These are phyloP conservation scores for Chenopodium suecicum DNA, from an alignment of 148 eudicot genomes.

Conservation along the genomic window DNA sequence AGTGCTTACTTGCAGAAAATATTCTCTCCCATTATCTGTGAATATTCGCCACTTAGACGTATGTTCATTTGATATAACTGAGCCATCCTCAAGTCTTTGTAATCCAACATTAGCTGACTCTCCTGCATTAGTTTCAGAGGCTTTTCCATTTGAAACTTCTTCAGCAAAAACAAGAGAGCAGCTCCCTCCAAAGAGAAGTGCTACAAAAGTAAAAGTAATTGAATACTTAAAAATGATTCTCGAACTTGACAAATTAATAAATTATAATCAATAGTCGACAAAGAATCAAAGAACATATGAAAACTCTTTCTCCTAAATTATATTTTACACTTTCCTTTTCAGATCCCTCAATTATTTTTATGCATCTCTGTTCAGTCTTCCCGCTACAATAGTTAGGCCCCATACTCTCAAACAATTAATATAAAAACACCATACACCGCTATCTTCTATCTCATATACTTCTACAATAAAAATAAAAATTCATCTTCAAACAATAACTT, in stretches of 20 bases:
- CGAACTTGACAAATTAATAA: neutral
- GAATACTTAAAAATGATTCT: neutral
- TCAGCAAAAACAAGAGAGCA: slow-evolving; percentile 61
- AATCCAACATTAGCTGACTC: slow-evolving; percentile 42
- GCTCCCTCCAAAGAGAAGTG: slow-evolving; percentile 50
- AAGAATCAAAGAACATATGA: neutral
- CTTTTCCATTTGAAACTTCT: slow-evolving; percentile 40
- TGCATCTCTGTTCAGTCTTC: too few relatives aligned
- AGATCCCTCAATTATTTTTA: too few relatives aligned
- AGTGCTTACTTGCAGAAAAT: slow-evolving; percentile 55
- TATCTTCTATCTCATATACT: too few relatives aligned
- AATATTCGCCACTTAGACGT: slow-evolving; percentile 93
- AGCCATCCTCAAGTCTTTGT: slow-evolving; percentile 74
- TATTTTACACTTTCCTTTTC: too few relatives aligned
- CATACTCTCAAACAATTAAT: too few relatives aligned
- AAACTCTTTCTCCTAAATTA: too few relatives aligned
- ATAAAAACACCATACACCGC: too few relatives aligned
- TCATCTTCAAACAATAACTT: too few relatives aligned
- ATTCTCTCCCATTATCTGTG: slow-evolving; percentile 81
- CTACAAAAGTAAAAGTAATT: slow-evolving; percentile 25
- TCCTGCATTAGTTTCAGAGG: slow-evolving; percentile 35
- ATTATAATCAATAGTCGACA: neutral
- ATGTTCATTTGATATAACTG: slow-evolving; percentile 80
- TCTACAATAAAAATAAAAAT: too few relatives aligned
- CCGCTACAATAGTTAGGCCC: too few relatives aligned